These are phyloP conservation scores for Tricholoma bakamatsutake DNA, from an alignment of 768 basidiomycete species.

Conservation along the genomic window DNA sequence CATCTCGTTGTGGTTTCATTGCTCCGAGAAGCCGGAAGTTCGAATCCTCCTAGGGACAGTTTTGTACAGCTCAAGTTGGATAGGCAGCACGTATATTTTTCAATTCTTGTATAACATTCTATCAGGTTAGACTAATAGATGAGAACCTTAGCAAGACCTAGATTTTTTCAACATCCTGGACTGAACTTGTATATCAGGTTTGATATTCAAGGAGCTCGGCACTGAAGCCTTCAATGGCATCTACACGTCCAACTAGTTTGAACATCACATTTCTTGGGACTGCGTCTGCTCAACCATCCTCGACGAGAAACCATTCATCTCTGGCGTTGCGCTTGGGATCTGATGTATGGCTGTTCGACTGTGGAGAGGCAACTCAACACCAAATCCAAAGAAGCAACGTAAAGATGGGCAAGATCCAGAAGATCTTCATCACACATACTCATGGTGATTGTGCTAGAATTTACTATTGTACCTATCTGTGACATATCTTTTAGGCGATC, in stretches of 20 bases:
- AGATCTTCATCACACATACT: constrained; percentile 86
- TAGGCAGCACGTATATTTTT: no score
- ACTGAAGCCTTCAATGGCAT: neutral
- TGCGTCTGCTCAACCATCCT: constrained; percentile 75
- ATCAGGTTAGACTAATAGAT: no score
- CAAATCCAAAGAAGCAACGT: constrained; percentile 66
- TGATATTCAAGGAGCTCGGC: no score
- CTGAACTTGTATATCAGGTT: no score
- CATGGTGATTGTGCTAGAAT: constrained; percentile 49
- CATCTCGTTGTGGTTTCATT: constrained; percentile 13
- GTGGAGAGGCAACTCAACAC: constrained; percentile 80
- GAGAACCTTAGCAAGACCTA: no score
- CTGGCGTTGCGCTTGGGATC: constrained; percentile 59
- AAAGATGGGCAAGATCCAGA: constrained; percentile 75
- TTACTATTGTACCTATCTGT: constrained; percentile 1
- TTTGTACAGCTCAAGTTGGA: no score
- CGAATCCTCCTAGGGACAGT: constrained; percentile 15
- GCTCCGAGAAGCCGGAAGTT: constrained; percentile 13
- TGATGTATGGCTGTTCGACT: constrained; percentile 82
- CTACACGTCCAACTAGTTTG: constrained; percentile 23
- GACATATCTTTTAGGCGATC: constrained; percentile 52
- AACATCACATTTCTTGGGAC: constrained; percentile 76
- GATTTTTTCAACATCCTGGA: no score
- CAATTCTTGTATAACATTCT: no score
- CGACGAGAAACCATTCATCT: constrained; percentile 73